Evolutionary conservation across 1,284 basidiomycete genomes (phyloP).

Genomic region (Phaffia rhodozyma): DNA sequence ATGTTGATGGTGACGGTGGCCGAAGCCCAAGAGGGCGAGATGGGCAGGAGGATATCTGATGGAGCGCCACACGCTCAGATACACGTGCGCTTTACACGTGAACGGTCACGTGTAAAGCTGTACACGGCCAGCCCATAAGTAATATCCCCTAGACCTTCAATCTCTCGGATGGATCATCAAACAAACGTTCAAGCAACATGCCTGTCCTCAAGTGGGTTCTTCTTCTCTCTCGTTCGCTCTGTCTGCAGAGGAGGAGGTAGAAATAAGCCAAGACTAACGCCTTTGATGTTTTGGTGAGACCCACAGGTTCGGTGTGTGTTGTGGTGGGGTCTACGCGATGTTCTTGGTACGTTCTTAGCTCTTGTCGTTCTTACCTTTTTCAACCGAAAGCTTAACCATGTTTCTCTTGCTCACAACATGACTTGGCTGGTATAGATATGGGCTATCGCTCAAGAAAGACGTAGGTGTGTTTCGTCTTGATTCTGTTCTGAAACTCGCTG

Average conservation of each 20-base stretch:
- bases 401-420: background rate
- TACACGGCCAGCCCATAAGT: no score
- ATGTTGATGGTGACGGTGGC: background rate
- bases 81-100: no score
- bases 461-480: slow-evolving; percentile 44
- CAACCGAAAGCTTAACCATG: background rate
- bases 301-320: slow-evolving; percentile 30
- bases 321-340: slow-evolving; percentile 35
- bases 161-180: no score
- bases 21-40: background rate
- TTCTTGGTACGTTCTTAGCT: slow-evolving; percentile 24
- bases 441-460: slow-evolving; percentile 82
- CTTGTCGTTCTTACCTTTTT: background rate
- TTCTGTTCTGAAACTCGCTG: background rate
- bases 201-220: no score
- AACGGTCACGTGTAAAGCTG: no score
- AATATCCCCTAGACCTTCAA: no score
- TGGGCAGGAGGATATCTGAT: background rate
- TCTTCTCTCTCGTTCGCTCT: no score
- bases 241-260: no score
- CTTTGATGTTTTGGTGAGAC: background rate
- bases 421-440: slow-evolving; percentile 45
- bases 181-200: no score
- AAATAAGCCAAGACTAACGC: background rate
- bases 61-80: no score